Evolutionary conservation across 805 yeast species (phyloP).

Genomic region (Ogataea pignaliae): DNA sequence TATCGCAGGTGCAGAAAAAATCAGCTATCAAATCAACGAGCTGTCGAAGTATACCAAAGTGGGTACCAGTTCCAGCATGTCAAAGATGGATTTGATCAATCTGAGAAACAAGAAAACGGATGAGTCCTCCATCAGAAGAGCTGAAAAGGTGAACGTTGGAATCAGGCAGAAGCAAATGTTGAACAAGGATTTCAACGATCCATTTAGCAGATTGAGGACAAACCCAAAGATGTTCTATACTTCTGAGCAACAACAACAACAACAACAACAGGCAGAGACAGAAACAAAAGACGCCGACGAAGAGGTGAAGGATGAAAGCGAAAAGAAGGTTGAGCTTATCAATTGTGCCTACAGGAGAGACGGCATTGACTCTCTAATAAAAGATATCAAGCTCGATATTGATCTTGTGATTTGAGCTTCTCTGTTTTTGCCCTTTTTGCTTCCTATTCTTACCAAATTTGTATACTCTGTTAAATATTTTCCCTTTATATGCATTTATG

Average conservation of each 20-base stretch:
- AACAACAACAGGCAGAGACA: conserved; percentile 26
- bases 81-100: conserved; percentile 65
- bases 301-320: conserved; percentile 37
- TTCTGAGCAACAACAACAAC: conserved; percentile 46
- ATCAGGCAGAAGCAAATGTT: conserved; percentile 41
- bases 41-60: conserved; percentile 32
- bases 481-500: not conserved
- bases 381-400: conserved; percentile 25
- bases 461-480: not conserved
- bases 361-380: conserved; percentile 30
- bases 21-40: conserved; percentile 42
- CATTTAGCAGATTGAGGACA: conserved; percentile 86
- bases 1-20: conserved; percentile 36
- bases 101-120: conserved; percentile 83
- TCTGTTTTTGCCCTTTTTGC: not conserved
- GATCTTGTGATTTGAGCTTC: conserved; percentile 15
- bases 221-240: conserved; percentile 78
- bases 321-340: conserved; percentile 31
- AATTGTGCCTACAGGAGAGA: conserved; percentile 24
- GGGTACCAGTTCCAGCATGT: conserved; percentile 31
- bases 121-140: conserved; percentile 69
- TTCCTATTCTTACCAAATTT: conserved; percentile 1
- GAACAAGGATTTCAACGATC: conserved; percentile 52
- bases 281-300: conserved; percentile 43
- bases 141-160: conserved; percentile 64